Base-by-base conservation (phyloP, 2,329 filamentous ascomycete genomes). In the Claviceps quebecensis region DNA sequence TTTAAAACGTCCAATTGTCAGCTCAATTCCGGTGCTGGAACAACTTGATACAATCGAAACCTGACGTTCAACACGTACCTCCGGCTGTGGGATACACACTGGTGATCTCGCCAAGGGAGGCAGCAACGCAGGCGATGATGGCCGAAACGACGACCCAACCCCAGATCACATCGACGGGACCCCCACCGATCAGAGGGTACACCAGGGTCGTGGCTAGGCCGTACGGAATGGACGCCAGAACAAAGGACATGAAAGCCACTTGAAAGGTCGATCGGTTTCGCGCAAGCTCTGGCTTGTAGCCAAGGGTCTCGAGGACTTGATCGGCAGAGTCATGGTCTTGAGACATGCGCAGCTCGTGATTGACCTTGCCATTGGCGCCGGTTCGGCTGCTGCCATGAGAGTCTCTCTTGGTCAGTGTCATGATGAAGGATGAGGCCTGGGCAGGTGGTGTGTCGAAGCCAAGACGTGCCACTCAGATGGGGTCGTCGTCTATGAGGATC, bases 21-120 rank as follows among this genome's bases (percentile, higher is more conserved):
- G 36, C 5, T 9, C 26, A 29, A 9, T 29, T 29, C 26, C 3
- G 37, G 23, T 9, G 23, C n/a, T 3, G 22, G 19, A 8, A 26
- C 26, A 8, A 29, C 9, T 29, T 29, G 22, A 22, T 16, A 43
- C 0, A 13, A 4, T 6, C 11, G n/a, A n/a, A 1, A 40, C 19
- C 39, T 29, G n/a, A 11, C n/a, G 36, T 11, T 22, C 14, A 22
- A 22, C 34, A 59, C 59, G 57, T 66, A 63, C 84, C 84, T 60
- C 84, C 84, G 48, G 82, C 81, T n/a, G 83, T 87, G 22, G 84
- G 84, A 60, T 84, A 87, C 40, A 86, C 80, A 58, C 80, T 84
- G 53, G 83, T 86, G 61, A 88, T 85, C 68, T 88, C 84, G 56
- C 81, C 81, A 34, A 87, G 73, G 19, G 82, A 86, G 2, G 77